Conservation (phyloP, 192 early-diverging fungal genomes). For the Mortierella claussenii region DNA sequence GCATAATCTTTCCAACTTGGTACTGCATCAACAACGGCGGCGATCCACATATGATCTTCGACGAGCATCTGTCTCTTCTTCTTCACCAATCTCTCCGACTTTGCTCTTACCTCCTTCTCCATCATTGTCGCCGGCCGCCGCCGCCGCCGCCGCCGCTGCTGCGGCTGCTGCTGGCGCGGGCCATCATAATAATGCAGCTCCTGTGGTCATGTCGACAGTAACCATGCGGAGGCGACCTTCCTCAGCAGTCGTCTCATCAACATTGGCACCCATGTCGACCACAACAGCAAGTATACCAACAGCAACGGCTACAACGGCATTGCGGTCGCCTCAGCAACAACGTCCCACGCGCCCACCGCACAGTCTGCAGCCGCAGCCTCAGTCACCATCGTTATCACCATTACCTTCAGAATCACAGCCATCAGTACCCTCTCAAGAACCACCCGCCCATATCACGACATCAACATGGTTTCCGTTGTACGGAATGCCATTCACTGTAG, state of each 20-base stretch:
- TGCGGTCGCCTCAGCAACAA: too few relatives aligned
- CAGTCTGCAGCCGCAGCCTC: neutral
- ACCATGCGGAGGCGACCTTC: too few relatives aligned
- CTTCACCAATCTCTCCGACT: neutral
- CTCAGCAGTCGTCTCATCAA: neutral
- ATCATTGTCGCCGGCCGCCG: neutral
- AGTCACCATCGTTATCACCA: neutral
- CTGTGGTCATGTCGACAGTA: too few relatives aligned
- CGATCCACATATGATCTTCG: constrained; percentile 29
- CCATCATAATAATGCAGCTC: too few relatives aligned
- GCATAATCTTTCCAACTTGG: constrained; percentile 38
- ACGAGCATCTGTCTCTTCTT: constrained; percentile 15
- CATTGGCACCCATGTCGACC: neutral
- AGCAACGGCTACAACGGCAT: neutral
- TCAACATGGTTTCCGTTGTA: constrained; percentile 29
- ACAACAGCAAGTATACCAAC: neutral
- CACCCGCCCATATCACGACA: neutral
- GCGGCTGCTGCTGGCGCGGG: too few relatives aligned
- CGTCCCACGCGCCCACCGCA: neutral
- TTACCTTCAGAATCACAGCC: neutral
- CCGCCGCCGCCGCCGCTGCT: too few relatives aligned
- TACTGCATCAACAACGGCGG: constrained; percentile 33
- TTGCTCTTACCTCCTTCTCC: neutral
- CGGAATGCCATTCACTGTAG: constrained; percentile 27
- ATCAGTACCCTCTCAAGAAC: neutral